Evolutionary conservation across 1,139 yeast species (phyloP).

Genomic region (Kurtzmaniella quercitrusa): DNA sequence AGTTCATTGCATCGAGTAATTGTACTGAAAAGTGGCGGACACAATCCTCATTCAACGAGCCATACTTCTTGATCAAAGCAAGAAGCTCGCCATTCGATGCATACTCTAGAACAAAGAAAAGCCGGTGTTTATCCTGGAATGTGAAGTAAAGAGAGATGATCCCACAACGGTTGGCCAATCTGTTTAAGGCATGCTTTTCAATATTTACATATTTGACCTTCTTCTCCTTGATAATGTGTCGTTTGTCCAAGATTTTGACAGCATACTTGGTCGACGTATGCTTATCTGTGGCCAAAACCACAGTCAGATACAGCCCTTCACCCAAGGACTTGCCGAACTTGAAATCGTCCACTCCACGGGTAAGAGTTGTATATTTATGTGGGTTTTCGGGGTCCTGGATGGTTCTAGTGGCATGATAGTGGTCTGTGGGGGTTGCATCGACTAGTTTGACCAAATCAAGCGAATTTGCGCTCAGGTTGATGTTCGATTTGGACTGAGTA

Average conservation of each 20-base stretch:
- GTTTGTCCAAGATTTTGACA: conserved; percentile 83
- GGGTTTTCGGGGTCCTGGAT: conserved; percentile 13
- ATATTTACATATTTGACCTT: conserved; percentile 95
- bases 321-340: conserved; percentile 85
- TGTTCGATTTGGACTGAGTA: not conserved
- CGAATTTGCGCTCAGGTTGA: not conserved
- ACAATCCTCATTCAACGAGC: conserved; percentile 74
- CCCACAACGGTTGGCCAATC: conserved; percentile 70
- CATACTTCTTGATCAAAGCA: conserved; percentile 70
- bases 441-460: not conserved
- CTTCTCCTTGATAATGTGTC: conserved; percentile 91
- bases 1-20: conserved; percentile 58
- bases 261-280: conserved; percentile 77
- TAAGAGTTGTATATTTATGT: conserved; percentile 25
- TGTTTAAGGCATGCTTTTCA: conserved; percentile 86
- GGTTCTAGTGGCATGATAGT: conserved; percentile 22
- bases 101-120: conserved; percentile 88
- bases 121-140: conserved; percentile 83
- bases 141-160: conserved; percentile 86
- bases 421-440: not conserved
- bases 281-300: conserved; percentile 78
- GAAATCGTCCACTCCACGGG: conserved; percentile 77
- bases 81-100: conserved; percentile 92
- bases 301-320: conserved; percentile 95
- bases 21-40: conserved; percentile 69